Percentiles rank a stretch among this genome's conserved stretches.
phyloP scores from a whole-genome alignment of 805 yeast genomes.

The Cyberlindnera saturnus region DNA sequence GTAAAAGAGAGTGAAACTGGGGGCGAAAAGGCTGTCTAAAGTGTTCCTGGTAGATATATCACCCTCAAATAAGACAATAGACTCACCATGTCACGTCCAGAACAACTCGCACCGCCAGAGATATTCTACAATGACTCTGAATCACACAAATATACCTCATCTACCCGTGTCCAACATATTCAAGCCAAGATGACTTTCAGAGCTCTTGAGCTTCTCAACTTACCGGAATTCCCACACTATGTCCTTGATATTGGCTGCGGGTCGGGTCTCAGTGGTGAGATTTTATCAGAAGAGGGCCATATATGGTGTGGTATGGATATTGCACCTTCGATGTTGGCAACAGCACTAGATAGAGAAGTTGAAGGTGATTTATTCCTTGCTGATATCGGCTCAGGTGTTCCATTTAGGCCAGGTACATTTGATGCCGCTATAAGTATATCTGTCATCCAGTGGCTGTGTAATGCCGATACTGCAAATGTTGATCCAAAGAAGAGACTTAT shows the following conservation, averaged over 20 bases:
- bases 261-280: slow-evolving; percentile 93
- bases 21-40: too few species aligned
- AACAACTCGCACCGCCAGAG: slow-evolving; percentile 94
- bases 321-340: slow-evolving; percentile 91
- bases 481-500: slow-evolving; percentile 81
- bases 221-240: slow-evolving; percentile 51
- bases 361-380: slow-evolving; percentile 90
- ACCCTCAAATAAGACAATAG: too few species aligned
- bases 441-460: slow-evolving; percentile 97
- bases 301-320: slow-evolving; percentile 96
- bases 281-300: slow-evolving; percentile 88
- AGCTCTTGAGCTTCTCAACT: slow-evolving; percentile 79
- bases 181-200: slow-evolving; percentile 97
- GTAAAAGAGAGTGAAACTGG: too few species aligned
- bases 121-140: slow-evolving; percentile 88
- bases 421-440: slow-evolving; percentile 95
- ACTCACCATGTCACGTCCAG: slow-evolving; percentile 82
- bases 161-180: slow-evolving; percentile 96
- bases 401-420: slow-evolving; percentile 92
- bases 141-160: slow-evolving; percentile 82
- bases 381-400: slow-evolving; percentile 92
- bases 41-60: too few species aligned
- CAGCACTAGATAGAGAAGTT: slow-evolving; percentile 85
- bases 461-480: slow-evolving; percentile 77
- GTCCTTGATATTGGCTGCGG: slow-evolving; percentile 95